Evolutionary conservation across 148 eudicot genomes (phyloP).

Genomic region (Rhododendron kiyosumense): DNA sequence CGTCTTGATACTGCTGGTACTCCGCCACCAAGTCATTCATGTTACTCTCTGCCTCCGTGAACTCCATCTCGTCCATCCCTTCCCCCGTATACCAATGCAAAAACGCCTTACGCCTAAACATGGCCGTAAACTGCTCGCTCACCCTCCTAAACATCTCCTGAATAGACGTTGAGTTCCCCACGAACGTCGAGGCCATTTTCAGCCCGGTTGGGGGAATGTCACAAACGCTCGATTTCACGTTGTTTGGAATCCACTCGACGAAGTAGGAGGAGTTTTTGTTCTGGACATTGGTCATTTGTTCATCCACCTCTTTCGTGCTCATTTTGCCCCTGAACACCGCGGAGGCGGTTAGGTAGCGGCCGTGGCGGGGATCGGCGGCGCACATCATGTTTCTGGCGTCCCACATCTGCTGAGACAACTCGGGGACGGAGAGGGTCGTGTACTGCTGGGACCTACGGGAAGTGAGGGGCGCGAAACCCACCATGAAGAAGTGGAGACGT

Average conservation of each 20-base stretch:
- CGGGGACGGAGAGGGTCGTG: slow-evolving; percentile 69
- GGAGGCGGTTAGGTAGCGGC: not conserved
- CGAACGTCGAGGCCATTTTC: not conserved
- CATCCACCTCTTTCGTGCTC: not conserved
- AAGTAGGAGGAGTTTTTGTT: not conserved
- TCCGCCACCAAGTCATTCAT: not conserved
- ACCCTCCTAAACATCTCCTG: not conserved
- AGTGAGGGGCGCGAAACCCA: slow-evolving; percentile 67
- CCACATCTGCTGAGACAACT: slow-evolving; percentile 37
- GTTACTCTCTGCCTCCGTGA: not conserved
- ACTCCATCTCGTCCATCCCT: slow-evolving; percentile 1
- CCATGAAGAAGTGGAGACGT: not conserved
- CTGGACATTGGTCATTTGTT: not conserved
- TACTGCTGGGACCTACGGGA: slow-evolving; percentile 80
- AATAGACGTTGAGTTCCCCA: not conserved
- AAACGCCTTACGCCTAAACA: not conserved
- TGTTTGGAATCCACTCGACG: not conserved
- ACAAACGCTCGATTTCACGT: not conserved
- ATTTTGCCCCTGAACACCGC: not conserved
- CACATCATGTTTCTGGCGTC: not conserved
- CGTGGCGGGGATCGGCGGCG: not conserved
- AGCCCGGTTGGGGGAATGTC: not conserved
- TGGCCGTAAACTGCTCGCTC: slow-evolving; percentile 2
- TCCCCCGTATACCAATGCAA: not conserved
- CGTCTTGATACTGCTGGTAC: not conserved